Evolutionary conservation across 2,329 filamentous ascomycete genomes (phyloP), one percentile per base, ranked within the genome.

Genomic region (Alternaria sp.): DNA sequence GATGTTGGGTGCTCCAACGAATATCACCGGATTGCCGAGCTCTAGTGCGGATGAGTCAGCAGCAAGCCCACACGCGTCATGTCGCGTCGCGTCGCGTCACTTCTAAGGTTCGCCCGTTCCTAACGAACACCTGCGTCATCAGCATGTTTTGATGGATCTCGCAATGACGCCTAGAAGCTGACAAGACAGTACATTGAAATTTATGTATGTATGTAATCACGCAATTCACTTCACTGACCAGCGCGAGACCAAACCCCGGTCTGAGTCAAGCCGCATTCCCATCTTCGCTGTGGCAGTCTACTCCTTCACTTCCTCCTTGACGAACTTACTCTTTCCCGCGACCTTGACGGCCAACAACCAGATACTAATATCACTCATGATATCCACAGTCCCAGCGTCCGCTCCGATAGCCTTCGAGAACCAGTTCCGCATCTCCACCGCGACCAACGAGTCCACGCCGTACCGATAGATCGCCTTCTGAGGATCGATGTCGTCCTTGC

Each of bases 401-500:
- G 62, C 63, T 4, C 55, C 63, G 3, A 69, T 55, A 6, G 52
- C 62, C 23, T 67, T 70, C 1, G 60, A 43, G 45, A 73, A 62
- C 68, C 70, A 71, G 40, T 70, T 73, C 2, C 72, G 59, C 51
- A 76, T 50, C 57, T 74, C 72, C 4, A 75, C 65, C 12, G 73
- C 70, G 7, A 73, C 66, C 6, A 75, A 58, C 5, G 72, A 74
- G 45, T 76, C 73, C 3, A 76, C 64, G 6, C 73, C 73, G 44
- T 77, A 74, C 15, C 59, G 52, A 44, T 67, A 51, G 15, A 77
- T 58, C 2, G 76, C 66, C 21, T 67, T 72, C 9, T 45, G 60
- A 2, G 67, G 60, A 32, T 76, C 69, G 9, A 73, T 64, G 32
- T 74, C 71, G 1, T 76, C 74, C 12, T 58, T 57, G 17, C 56